Conservation (phyloP, 192 early-diverging fungal species). For the Phycomyces blakesleeanus region DNA sequence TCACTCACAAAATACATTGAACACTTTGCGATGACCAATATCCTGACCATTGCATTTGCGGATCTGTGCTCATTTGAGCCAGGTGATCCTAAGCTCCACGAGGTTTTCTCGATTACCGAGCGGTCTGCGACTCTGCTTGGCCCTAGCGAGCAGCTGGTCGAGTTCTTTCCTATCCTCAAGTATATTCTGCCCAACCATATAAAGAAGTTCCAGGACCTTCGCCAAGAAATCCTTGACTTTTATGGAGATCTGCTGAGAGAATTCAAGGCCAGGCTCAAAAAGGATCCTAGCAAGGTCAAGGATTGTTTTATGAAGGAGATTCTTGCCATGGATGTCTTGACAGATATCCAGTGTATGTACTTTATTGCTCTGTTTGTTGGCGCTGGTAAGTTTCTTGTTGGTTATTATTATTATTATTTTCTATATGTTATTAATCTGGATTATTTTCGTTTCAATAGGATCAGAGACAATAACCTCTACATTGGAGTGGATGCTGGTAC, state of each 20-base stretch:
- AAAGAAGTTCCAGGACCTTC: not conserved
- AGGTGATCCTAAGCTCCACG: constrained; percentile 25
- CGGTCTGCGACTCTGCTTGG: constrained; percentile 16
- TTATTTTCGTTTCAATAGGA: constrained; percentile 7
- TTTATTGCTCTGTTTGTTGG: constrained; percentile 30
- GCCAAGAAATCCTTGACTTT: constrained; percentile 13
- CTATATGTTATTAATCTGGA: not conserved
- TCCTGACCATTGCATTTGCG: constrained; percentile 30
- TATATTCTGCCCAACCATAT: constrained; percentile 2
- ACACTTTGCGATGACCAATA: constrained; percentile 30
- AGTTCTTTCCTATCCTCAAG: constrained; percentile 37
- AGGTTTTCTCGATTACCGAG: constrained; percentile 29
- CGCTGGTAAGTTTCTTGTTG: constrained; percentile 11
- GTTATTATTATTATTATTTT: not conserved
- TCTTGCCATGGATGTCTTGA: constrained; percentile 1
- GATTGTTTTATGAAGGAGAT: constrained; percentile 37
- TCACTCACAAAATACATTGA: constrained; percentile 11
- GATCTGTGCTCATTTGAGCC: constrained; percentile 20
- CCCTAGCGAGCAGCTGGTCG: constrained; percentile 19
- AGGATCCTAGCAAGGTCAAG: not conserved
- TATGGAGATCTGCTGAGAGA: constrained; percentile 23
- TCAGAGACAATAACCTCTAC: constrained; percentile 35
- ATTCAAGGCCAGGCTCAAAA: not conserved
- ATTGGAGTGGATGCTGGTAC: constrained; percentile 31
- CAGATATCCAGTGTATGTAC: constrained; percentile 15